phyloP scores from a whole-genome alignment of 495 filamentous ascomycete genomes.

The Aspergillus funiculosus region DNA sequence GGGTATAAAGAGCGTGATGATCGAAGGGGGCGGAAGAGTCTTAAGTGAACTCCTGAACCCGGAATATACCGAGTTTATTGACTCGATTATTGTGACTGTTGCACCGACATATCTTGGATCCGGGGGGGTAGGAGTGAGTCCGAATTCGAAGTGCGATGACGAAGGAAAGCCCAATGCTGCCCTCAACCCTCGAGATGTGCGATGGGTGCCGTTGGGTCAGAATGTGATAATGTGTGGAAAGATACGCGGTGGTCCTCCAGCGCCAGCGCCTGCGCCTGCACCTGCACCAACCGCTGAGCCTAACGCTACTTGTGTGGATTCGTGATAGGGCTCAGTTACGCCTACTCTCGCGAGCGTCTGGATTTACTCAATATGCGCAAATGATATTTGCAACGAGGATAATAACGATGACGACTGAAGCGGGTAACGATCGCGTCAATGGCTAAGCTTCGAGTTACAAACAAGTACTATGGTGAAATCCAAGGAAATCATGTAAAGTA shows the following conservation, averaged over 20 bases:
- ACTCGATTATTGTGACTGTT: conserved; percentile 74
- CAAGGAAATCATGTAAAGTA: too few relatives aligned
- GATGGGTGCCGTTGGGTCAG: conserved; percentile 65
- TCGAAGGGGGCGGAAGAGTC: conserved; percentile 76
- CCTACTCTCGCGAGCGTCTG: too few relatives aligned
- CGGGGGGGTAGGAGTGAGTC: conserved; percentile 69
- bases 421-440: neutral
- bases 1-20: conserved; percentile 74
- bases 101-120: conserved; percentile 78
- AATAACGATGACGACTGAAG: conserved; percentile 1
- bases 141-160: conserved; percentile 45
- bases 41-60: conserved; percentile 66
- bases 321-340: too few relatives aligned
- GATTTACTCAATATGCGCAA: too few relatives aligned
- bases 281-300: neutral
- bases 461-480: too few relatives aligned
- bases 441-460: neutral
- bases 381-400: neutral
- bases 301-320: neutral
- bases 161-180: conserved; percentile 49
- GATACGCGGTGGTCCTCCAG: conserved; percentile 26
- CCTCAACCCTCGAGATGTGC: conserved; percentile 57
- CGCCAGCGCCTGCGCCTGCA: neutral
- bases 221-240: conserved; percentile 76
- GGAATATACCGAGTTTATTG: conserved; percentile 57